Conservation (phyloP, 192 early-diverging fungal genomes). For the Mortierella claussenii region DNA sequence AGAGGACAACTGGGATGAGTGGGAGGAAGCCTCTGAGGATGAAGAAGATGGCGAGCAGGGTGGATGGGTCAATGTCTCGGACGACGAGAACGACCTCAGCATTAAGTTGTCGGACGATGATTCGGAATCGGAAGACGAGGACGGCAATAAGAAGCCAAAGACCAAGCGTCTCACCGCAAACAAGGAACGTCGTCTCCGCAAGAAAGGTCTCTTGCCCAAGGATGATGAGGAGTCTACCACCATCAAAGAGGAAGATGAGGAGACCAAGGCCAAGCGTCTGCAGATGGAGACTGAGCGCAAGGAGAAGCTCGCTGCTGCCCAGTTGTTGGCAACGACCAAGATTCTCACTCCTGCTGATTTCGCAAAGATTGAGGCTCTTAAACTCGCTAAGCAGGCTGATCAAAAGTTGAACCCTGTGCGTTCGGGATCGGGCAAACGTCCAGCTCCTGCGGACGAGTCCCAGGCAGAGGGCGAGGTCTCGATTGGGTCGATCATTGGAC, state of each 20-base stretch:
- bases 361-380: constrained; percentile 81
- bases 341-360: constrained; percentile 95
- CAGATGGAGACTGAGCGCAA: constrained; percentile 55
- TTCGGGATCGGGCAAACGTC: constrained; percentile 45
- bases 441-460: constrained; percentile 32
- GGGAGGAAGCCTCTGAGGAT: constrained; percentile 59
- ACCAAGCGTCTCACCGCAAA: constrained; percentile 48
- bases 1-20: constrained; percentile 47
- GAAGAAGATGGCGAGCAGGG: constrained; percentile 42
- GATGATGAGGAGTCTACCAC: constrained; percentile 48
- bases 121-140: constrained; percentile 58
- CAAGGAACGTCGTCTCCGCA: constrained; percentile 57
- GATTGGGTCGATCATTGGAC: constrained; percentile 61
- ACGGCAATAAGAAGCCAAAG: constrained; percentile 56
- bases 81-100: constrained; percentile 58
- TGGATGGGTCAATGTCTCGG: constrained; percentile 58
- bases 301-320: constrained; percentile 57
- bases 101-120: constrained; percentile 49
- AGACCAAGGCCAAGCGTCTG: constrained; percentile 54
- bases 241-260: constrained; percentile 57
- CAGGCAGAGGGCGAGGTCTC: constrained; percentile 48
- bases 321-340: constrained; percentile 62
- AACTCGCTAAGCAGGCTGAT: constrained; percentile 71
- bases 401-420: constrained; percentile 45
- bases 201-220: constrained; percentile 54